phyloP scores from a whole-genome alignment of 1,284 basidiomycete species.

The Spongiforma sp. region DNA sequence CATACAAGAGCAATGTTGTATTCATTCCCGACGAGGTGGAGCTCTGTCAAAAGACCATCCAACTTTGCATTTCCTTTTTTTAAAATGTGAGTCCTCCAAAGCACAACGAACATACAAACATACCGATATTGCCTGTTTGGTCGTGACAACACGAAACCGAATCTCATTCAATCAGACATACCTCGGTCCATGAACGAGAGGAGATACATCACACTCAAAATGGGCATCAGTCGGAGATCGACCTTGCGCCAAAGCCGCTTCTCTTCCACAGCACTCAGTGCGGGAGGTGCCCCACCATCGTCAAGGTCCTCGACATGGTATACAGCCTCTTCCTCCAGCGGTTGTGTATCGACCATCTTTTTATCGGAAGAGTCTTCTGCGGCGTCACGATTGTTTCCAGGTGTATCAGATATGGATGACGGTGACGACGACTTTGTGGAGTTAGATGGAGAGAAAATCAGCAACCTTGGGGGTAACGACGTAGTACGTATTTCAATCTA shows the following conservation, averaged over 20 bases:
- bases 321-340: background rate
- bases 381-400: background rate
- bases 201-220: constrained; percentile 67
- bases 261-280: constrained; percentile 49
- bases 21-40: constrained; percentile 59
- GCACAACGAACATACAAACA: constrained; percentile 6
- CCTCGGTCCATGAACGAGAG: constrained; percentile 65
- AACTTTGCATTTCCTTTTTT: constrained; percentile 65
- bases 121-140: constrained; percentile 60
- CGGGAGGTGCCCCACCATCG: constrained; percentile 6
- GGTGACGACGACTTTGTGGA: too few relatives aligned
- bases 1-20: constrained; percentile 71
- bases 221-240: constrained; percentile 67
- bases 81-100: constrained; percentile 2
- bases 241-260: constrained; percentile 66
- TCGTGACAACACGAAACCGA: background rate
- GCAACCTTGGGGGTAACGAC: too few relatives aligned
- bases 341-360: background rate
- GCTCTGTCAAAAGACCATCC: constrained; percentile 58
- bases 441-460: too few relatives aligned
- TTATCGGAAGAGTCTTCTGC: background rate
- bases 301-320: constrained; percentile 41
- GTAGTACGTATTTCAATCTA: too few relatives aligned
- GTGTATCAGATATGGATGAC: background rate
- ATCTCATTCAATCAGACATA: constrained; percentile 23